These are phyloP conservation scores for Hanseniaspora lindneri DNA, from an alignment of 805 yeast genomes.

Conservation along the genomic window DNA sequence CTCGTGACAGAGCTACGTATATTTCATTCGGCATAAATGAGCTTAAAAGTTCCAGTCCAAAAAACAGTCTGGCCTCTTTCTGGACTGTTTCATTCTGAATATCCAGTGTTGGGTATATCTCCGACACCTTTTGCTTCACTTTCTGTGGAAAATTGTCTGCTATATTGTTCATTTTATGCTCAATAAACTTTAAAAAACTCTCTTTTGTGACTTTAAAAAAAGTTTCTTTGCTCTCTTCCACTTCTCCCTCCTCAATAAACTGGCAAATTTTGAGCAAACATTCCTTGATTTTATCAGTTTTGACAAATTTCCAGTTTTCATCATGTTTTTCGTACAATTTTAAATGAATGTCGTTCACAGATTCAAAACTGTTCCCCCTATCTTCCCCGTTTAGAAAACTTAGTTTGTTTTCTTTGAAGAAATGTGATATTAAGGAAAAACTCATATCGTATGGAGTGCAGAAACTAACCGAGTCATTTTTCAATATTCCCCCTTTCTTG, in stretches of 20 bases:
- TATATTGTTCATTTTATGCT: background rate
- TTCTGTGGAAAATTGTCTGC: background rate
- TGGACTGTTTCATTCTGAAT: background rate
- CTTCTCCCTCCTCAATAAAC: slow-evolving; percentile 9
- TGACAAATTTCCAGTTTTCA: slow-evolving; percentile 4
- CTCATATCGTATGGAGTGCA: slow-evolving; percentile 5
- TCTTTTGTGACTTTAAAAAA: slow-evolving; percentile 6
- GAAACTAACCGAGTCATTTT: background rate
- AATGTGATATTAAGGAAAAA: slow-evolving; percentile 6
- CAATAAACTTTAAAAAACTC: background rate
- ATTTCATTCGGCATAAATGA: slow-evolving; percentile 6
- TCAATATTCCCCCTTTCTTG: slow-evolving; percentile 5
- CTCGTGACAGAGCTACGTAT: background rate
- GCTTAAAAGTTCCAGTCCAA: slow-evolving; percentile 1
- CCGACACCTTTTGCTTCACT: background rate
- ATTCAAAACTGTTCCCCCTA: background rate
- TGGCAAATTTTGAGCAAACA: slow-evolving; percentile 3
- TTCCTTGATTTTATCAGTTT: background rate
- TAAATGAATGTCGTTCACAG: slow-evolving; percentile 8
- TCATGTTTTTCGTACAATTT: background rate
- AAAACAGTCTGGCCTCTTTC: slow-evolving; percentile 3
- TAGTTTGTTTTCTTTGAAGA: background rate
- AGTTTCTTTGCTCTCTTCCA: slow-evolving; percentile 2
- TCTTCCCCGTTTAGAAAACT: background rate
- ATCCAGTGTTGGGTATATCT: background rate